Conservation (phyloP, 805 yeast genomes). For the Kluyveromyces starmeri region DNA sequence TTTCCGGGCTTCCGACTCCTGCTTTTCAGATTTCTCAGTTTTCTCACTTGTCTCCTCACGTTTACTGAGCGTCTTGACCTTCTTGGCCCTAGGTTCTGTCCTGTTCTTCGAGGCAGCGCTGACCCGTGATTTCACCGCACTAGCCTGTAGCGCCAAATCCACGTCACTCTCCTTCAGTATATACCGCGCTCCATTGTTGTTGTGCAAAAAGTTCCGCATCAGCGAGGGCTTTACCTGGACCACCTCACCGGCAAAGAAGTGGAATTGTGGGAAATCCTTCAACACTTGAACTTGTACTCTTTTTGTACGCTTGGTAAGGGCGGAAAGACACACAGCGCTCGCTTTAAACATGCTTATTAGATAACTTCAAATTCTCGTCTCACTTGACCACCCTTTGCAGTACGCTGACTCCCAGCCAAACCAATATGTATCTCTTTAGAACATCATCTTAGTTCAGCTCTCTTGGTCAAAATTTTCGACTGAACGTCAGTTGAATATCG, state of each 20-base stretch:
- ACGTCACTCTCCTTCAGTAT: slow-evolving; percentile 31
- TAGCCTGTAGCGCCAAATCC: slow-evolving; percentile 12
- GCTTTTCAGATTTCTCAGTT: slow-evolving; percentile 1
- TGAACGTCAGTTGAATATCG: too few species aligned
- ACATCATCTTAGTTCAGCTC: too few species aligned
- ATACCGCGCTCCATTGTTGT: slow-evolving; percentile 66
- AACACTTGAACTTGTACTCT: slow-evolving; percentile 69
- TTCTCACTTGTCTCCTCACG: too few species aligned
- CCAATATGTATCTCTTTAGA: too few species aligned
- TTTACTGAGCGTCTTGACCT: not conserved
- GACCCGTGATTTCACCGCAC: slow-evolving; percentile 9
- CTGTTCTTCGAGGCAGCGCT: slow-evolving; percentile 5
- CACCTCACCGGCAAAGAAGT: slow-evolving; percentile 58
- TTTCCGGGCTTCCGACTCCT: slow-evolving; percentile 7
- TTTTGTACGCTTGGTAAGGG: slow-evolving; percentile 41
- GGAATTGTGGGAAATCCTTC: slow-evolving; percentile 54
- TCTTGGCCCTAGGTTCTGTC: slow-evolving; percentile 1
- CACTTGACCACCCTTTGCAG: too few species aligned
- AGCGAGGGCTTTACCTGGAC: slow-evolving; percentile 66
- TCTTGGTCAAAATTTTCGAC: too few species aligned
- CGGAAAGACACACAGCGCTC: slow-evolving; percentile 28
- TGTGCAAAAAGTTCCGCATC: slow-evolving; percentile 74
- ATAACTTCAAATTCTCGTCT: not conserved
- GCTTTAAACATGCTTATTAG: slow-evolving; percentile 13
- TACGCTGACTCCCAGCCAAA: too few species aligned